Conservation (phyloP, 2,329 filamentous ascomycete species). For the Chaetomium sp. region DNA sequence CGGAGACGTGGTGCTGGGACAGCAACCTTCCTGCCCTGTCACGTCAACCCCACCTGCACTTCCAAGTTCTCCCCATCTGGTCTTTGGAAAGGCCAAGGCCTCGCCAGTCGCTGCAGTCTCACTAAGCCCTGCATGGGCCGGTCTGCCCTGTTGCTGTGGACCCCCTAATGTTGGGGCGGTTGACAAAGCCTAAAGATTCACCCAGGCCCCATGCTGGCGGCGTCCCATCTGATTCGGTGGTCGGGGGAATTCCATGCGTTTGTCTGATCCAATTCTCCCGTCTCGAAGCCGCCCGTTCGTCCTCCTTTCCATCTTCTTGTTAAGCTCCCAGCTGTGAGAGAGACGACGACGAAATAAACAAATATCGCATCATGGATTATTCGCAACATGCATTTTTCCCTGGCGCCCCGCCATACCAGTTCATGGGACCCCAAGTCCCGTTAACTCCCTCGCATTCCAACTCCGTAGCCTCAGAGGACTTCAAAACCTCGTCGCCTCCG, state of each 20-base stretch:
- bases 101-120: too few species aligned
- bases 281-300: neutral
- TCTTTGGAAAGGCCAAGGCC: too few species aligned
- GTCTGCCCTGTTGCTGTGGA: too few species aligned
- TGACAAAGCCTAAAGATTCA: slow-evolving; percentile 1
- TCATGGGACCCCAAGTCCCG: slow-evolving; percentile 42
- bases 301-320: neutral
- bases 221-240: neutral
- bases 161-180: neutral
- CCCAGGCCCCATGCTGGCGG: neutral
- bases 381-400: slow-evolving; percentile 44
- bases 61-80: too few species aligned
- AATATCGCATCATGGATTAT: slow-evolving; percentile 42
- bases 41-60: too few species aligned
- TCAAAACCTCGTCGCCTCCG: slow-evolving; percentile 47
- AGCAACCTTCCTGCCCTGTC: too few species aligned
- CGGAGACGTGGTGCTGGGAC: too few species aligned
- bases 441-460: slow-evolving; percentile 51
- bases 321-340: neutral
- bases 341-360: neutral
- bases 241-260: neutral
- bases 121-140: too few species aligned
- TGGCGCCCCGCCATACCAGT: slow-evolving; percentile 46
- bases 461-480: slow-evolving; percentile 49
- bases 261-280: neutral